Conservation (phyloP, 2,329 filamentous ascomycete species). For the Paracamarosporium sp. region DNA sequence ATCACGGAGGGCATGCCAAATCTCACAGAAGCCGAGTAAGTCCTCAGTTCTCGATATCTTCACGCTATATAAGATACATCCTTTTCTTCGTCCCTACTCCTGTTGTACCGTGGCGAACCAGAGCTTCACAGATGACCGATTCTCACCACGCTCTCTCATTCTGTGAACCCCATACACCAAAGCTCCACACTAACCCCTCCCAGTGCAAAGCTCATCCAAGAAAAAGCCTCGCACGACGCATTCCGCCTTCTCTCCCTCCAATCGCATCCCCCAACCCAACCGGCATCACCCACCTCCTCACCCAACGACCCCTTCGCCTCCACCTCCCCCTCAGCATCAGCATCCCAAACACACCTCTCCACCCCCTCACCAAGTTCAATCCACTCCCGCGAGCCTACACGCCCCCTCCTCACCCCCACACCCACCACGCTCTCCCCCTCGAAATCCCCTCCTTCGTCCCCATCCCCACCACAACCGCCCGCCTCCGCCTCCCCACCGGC, state of each 20-base stretch:
- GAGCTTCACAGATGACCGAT: too few relatives aligned
- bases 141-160: too few relatives aligned
- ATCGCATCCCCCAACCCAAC: constrained; percentile 17
- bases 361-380: constrained; percentile 11
- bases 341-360: neutral
- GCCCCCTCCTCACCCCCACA: constrained; percentile 12
- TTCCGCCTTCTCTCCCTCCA: constrained; percentile 31
- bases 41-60: neutral
- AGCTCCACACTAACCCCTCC: neutral
- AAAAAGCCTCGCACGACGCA: constrained; percentile 38
- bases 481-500: constrained; percentile 25
- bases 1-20: constrained; percentile 34
- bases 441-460: constrained; percentile 24
- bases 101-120: too few relatives aligned
- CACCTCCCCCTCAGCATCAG: constrained; percentile 13
- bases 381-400: constrained; percentile 9
- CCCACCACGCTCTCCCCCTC: constrained; percentile 10
- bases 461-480: constrained; percentile 27
- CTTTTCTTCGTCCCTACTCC: neutral
- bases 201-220: constrained; percentile 34
- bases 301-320: constrained; percentile 15
- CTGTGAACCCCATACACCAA: too few relatives aligned
- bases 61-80: too few relatives aligned
- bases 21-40: constrained; percentile 38
- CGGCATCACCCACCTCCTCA: constrained; percentile 13